Percentiles rank a stretch among this genome's conserved stretches.
phyloP scores from a whole-genome alignment of 768 basidiomycete species.

The Suillus variegatus region DNA sequence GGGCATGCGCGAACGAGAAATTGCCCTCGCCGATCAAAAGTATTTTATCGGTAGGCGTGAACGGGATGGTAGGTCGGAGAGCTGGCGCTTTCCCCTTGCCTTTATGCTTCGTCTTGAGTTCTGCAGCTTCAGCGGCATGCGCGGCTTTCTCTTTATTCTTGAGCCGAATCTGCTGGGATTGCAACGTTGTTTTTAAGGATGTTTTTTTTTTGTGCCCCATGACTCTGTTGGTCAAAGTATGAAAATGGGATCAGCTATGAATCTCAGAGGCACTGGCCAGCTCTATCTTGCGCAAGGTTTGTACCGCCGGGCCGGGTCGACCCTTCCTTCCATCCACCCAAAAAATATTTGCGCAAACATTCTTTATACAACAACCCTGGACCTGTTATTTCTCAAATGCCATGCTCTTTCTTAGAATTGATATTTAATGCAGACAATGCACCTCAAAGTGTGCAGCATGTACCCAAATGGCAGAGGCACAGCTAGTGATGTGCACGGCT shows the following conservation, averaged over 20 bases:
- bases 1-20: constrained; percentile 86
- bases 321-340: too few species aligned
- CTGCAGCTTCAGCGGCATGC: constrained; percentile 41
- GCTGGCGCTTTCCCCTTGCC: constrained; percentile 39
- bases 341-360: too few species aligned
- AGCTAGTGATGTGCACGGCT: too few species aligned
- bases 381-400: too few species aligned
- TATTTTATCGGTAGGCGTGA: constrained; percentile 62
- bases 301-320: too few species aligned
- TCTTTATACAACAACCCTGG: too few species aligned
- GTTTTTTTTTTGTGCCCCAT: constrained; percentile 52
- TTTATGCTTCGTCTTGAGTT: constrained; percentile 43
- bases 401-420: too few species aligned
- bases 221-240: neutral
- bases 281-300: too few species aligned
- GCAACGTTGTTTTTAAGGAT: constrained; percentile 65
- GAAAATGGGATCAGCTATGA: neutral
- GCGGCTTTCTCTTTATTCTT: constrained; percentile 63
- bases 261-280: too few species aligned
- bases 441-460: too few species aligned
- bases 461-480: too few species aligned
- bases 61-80: constrained; percentile 60
- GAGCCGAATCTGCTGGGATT: constrained; percentile 67
- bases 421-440: too few species aligned
- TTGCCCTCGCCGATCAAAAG: constrained; percentile 92